Evolutionary conservation across 2,329 filamentous ascomycete species (phyloP).

Genomic region (Curvularia sp.): DNA sequence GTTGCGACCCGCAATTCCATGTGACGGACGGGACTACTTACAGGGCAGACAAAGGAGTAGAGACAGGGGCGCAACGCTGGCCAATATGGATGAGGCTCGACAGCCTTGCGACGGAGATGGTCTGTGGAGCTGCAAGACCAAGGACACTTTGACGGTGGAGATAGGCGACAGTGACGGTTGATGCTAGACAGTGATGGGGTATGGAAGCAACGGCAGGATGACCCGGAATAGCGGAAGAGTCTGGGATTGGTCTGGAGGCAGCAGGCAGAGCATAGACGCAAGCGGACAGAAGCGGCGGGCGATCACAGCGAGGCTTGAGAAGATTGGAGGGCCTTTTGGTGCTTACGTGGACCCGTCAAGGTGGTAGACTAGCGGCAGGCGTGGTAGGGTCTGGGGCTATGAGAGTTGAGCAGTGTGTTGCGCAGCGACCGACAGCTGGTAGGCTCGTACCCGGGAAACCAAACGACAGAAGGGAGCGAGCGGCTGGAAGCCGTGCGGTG

Average conservation of each 20-base stretch:
- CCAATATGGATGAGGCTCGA: constrained; percentile 36
- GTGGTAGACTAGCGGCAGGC: constrained; percentile 44
- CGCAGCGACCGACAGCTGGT: constrained; percentile 41
- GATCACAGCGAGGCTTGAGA: constrained; percentile 35
- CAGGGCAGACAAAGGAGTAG: constrained; percentile 46
- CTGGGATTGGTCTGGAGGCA: constrained; percentile 34
- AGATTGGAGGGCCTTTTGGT: constrained; percentile 40
- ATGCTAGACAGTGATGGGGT: constrained; percentile 28
- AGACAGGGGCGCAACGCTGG: constrained; percentile 41
- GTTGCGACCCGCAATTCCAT: constrained; percentile 40
- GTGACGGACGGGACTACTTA: constrained; percentile 45
- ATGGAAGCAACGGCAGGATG: constrained; percentile 28
- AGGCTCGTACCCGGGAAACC: constrained; percentile 29
- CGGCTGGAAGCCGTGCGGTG: constrained; percentile 34
- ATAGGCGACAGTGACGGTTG: constrained; percentile 34
- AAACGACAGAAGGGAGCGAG: constrained; percentile 26
- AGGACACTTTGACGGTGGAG: constrained; percentile 42
- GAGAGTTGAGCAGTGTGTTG: constrained; percentile 45
- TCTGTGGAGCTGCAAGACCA: constrained; percentile 27
- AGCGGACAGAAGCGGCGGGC: constrained; percentile 38
- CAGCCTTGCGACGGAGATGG: constrained; percentile 35
- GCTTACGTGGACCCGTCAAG: constrained; percentile 43
- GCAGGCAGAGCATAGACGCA: constrained; percentile 30
- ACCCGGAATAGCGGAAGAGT: constrained; percentile 35
- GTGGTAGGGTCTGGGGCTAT: constrained; percentile 37